Percentiles rank a stretch among this genome's conserved stretches.
Conservation (phyloP, 257 asterid genomes). For the Solanum bukasovii region DNA sequence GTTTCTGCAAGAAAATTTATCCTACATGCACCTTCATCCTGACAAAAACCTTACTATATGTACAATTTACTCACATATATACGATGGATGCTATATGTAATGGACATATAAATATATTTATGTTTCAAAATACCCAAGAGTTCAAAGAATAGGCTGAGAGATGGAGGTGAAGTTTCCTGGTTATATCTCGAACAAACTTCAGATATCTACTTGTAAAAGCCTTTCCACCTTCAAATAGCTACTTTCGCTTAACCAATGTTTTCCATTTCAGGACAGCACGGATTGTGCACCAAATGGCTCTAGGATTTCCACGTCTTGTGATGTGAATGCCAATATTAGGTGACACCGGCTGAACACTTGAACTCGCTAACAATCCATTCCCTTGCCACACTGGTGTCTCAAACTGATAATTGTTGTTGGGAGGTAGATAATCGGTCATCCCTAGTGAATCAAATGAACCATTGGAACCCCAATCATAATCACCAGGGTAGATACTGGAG, state of each 20-base stretch:
- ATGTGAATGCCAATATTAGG: constrained; percentile 27
- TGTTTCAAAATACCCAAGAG: not conserved
- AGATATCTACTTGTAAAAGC: constrained; percentile 5
- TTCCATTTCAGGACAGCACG: constrained; percentile 68
- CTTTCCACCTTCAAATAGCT: constrained; percentile 35
- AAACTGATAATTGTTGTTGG: constrained; percentile 26
- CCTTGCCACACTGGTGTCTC: constrained; percentile 31
- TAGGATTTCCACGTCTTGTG: constrained; percentile 35
- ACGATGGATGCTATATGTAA: not conserved
- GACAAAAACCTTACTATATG: not conserved
- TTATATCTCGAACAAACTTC: not conserved
- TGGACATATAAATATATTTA: not conserved
- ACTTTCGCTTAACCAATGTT: constrained; percentile 48
- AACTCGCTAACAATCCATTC: constrained; percentile 24
- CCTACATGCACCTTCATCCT: not conserved
- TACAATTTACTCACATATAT: not conserved
- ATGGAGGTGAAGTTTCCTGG: not conserved
- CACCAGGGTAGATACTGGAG: constrained; percentile 26
- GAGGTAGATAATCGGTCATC: constrained; percentile 19
- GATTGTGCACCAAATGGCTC: constrained; percentile 67
- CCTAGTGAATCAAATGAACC: constrained; percentile 21
- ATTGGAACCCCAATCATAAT: constrained; percentile 15
- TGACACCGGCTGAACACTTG: constrained; percentile 22
- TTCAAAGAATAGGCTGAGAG: not conserved
- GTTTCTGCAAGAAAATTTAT: not conserved